A percentile compares a stretch with the other conserved stretches of the same genome.
These are phyloP conservation scores for Candida sp. DNA, from an alignment of 1,139 yeast genomes.

Conservation along the genomic window DNA sequence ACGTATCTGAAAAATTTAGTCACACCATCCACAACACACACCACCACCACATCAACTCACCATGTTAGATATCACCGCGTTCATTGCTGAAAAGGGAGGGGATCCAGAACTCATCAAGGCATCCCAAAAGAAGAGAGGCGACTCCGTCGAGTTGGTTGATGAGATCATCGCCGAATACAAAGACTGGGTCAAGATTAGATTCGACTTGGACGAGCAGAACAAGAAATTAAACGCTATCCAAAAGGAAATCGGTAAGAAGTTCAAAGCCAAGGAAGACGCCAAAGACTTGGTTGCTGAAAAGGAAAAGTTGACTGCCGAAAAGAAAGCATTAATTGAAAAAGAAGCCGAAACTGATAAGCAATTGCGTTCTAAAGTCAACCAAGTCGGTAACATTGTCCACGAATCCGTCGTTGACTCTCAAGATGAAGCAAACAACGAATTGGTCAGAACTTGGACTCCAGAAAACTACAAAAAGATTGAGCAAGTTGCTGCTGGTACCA, in stretches of 20 bases:
- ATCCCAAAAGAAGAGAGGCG: conserved; percentile 96
- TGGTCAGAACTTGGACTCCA: conserved; percentile 90
- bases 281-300: conserved; percentile 79
- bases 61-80: conserved; percentile 92
- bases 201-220: conserved; percentile 89
- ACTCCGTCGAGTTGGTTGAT: conserved; percentile 91
- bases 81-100: conserved; percentile 96
- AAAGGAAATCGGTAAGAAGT: conserved; percentile 90
- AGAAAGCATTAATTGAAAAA: conserved; percentile 63
- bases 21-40: neutral
- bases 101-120: conserved; percentile 86
- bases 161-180: conserved; percentile 92
- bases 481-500: conserved; percentile 72
- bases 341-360: conserved; percentile 84
- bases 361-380: conserved; percentile 81
- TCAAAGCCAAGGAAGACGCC: conserved; percentile 96
- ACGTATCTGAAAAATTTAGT: neutral
- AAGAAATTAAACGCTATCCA: conserved; percentile 86
- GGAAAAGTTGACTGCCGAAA: conserved; percentile 71
- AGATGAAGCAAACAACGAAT: conserved; percentile 90
- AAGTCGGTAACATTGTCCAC: conserved; percentile 93
- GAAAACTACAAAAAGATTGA: conserved; percentile 57
- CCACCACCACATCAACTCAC: neutral
- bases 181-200: conserved; percentile 92
- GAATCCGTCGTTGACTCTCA: conserved; percentile 85